Conservation (phyloP, 805 yeast genomes). For the Saccharomycopsis schoenii region DNA sequence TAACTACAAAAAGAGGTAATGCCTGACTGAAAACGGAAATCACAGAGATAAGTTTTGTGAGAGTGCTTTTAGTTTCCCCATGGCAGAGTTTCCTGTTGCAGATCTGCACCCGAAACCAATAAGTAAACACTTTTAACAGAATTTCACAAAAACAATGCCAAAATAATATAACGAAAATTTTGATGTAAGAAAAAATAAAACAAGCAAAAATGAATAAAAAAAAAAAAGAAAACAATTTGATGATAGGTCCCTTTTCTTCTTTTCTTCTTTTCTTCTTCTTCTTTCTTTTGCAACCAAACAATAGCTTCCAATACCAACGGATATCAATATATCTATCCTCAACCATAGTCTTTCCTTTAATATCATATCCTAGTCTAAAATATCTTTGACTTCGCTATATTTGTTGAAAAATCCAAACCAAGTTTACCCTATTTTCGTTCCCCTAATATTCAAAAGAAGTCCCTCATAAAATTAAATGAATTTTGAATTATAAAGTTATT, state of each 20-base stretch:
- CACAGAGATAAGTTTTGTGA: neutral
- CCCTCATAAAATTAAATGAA: no score
- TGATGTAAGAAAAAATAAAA: neutral
- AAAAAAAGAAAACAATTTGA: neutral
- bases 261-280: neutral
- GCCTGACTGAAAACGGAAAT: neutral
- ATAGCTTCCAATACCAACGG: neutral
- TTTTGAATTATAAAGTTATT: no score
- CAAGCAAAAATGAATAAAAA: neutral
- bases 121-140: no score
- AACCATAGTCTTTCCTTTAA: neutral
- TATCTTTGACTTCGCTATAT: neutral
- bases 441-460: neutral
- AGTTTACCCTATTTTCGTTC: neutral
- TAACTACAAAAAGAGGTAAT: neutral
- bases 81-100: neutral
- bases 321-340: neutral
- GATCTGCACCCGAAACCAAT: neutral
- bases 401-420: neutral
- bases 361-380: neutral
- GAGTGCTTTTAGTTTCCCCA: neutral
- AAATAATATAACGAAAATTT: no score
- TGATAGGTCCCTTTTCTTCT: neutral
- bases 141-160: no score
- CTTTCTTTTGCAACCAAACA: neutral